Evolutionary conservation across 1,139 yeast genomes (phyloP).

Genomic region (Casaregolazyma lundiana): DNA sequence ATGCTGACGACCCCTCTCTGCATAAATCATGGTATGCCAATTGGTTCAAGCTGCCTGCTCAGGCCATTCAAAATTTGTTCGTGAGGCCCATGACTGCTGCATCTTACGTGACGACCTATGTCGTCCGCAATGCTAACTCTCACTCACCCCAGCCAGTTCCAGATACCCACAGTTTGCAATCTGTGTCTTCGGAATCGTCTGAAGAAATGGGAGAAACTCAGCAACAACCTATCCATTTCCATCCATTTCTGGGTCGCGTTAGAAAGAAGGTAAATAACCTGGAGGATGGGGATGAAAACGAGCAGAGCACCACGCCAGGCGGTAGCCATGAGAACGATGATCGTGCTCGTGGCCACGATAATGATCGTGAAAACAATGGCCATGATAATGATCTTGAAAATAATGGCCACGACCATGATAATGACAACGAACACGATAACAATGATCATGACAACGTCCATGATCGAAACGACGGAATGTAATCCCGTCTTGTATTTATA

Average conservation of each 20-base stretch:
- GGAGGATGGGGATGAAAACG: background rate
- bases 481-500: background rate
- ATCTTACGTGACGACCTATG: conserved; percentile 3
- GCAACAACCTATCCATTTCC: conserved; percentile 7
- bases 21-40: background rate
- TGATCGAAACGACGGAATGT: background rate
- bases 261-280: background rate
- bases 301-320: background rate
- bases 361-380: background rate
- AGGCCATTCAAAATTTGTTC: background rate
- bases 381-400: background rate
- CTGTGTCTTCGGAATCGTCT: conserved; percentile 1
- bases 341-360: background rate
- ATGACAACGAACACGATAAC: background rate
- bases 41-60: background rate
- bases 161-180: background rate
- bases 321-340: too few relatives aligned
- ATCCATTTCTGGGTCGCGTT: conserved; percentile 4
- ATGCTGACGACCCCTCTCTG: background rate
- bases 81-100: conserved; percentile 6
- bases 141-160: background rate
- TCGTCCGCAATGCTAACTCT: background rate
- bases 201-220: conserved; percentile 1
- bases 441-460: background rate
- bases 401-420: background rate